Evolutionary conservation across 1,284 basidiomycete genomes (phyloP).

Genomic region (Cryptococcus sp.): DNA sequence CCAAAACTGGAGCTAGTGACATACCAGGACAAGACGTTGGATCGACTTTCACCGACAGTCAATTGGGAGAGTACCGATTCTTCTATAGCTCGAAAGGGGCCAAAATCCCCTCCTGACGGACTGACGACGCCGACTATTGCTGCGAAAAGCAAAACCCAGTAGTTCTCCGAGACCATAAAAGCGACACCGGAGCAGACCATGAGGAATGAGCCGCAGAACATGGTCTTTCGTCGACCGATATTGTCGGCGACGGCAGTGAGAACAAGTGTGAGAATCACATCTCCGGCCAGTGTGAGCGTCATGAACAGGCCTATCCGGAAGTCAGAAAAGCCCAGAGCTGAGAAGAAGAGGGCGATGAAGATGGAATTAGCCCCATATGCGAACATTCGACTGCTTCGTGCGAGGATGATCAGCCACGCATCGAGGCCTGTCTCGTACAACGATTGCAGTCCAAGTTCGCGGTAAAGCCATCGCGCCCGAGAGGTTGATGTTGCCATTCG

Average conservation of each 20-base stretch:
- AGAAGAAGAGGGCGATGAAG: constrained; percentile 22
- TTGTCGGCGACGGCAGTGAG: constrained; percentile 27
- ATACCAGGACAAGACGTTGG: constrained; percentile 29
- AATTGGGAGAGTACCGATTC: constrained; percentile 32
- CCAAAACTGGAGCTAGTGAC: constrained; percentile 19
- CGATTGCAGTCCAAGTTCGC: too few species aligned
- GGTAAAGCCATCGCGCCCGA: too few species aligned
- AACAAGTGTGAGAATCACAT: constrained; percentile 23
- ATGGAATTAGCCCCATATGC: constrained; percentile 17
- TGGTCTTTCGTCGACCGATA: constrained; percentile 19
- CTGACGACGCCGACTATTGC: constrained; percentile 29
- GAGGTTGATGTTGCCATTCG: too few species aligned
- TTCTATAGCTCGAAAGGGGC: constrained; percentile 36
- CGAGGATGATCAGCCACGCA: constrained; percentile 20
- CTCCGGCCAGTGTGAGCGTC: constrained; percentile 25
- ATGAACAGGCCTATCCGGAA: constrained; percentile 23
- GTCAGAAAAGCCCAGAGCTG: constrained; percentile 19
- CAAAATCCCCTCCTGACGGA: constrained; percentile 29
- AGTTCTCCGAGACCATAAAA: constrained; percentile 22
- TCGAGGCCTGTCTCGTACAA: constrained; percentile 9
- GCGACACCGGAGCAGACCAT: constrained; percentile 25
- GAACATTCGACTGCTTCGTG: constrained; percentile 14
- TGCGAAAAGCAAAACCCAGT: constrained; percentile 29
- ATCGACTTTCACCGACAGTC: constrained; percentile 13
- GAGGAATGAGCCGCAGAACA: constrained; percentile 24